Evolutionary conservation across 192 early-diverging fungal species (phyloP), one percentile per base, ranked within the genome.

Genomic region (Backusella macrospora): DNA sequence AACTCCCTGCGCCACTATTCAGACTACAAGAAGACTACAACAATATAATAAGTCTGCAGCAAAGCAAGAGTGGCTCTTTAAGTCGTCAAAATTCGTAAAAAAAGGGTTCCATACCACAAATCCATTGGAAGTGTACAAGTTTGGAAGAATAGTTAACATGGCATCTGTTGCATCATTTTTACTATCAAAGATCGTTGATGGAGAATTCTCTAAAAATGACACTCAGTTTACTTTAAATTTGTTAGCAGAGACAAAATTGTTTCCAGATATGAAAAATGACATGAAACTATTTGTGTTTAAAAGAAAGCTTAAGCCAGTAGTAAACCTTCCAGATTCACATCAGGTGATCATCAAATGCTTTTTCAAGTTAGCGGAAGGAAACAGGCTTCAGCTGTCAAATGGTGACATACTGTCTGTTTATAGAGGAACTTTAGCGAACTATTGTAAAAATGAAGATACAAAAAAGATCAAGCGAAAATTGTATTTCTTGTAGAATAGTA

Each of bases 311-410:
- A 26, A 38, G 38, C 7, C 4, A 63, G 3, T 14, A 46, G 4
- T 37, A 37, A 37, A 63, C 1, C 62, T 63, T 37, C 1, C 23
- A 10, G 29, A 9, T 37, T 37, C 8, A 14, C 13, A 37, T 6
- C 34, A 63, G 10, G 2, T 4, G 8, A 38, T 63, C 15, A 13
- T 63, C 4, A 63, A 63, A 13, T 37, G 62, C 15, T 63, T 63
- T 15, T 37, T 63, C 14, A 37, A 63, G 26, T 63, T 63, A 15
- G 62, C 29, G 12, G 62, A 63, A 63, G 62, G 62, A 63, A 63
- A 37, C 9, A 63, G 9, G 23, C 10, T 37, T 13, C 10, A 63
- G 15, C 34, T 63, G 29, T 13, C 12, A 38, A 15, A 15, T 63
- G 62, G 15, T 37, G 62, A 63, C 34, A 63, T 63, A 37, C 12